phyloP scores from a whole-genome alignment of 2,329 filamentous ascomycete species.

The Botrytis aclada region DNA sequence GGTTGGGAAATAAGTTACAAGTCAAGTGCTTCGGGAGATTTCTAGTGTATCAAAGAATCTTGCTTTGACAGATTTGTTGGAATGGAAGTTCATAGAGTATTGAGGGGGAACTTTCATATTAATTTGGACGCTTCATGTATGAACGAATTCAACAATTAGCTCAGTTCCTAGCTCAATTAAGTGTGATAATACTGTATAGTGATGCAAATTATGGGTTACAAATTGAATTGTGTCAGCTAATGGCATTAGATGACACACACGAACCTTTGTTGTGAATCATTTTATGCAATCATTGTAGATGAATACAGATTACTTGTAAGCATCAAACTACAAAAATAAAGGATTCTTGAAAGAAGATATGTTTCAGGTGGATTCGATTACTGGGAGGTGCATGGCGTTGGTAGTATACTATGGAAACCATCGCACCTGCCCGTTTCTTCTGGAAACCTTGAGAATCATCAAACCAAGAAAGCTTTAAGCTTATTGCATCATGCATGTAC shows the following conservation, averaged over 20 bases:
- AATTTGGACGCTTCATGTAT: background rate
- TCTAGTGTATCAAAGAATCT: background rate
- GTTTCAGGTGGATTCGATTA: background rate
- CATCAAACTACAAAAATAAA: background rate
- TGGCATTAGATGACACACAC: background rate
- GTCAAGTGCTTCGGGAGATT: no score
- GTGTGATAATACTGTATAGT: background rate
- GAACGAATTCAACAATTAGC: background rate
- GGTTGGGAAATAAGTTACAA: background rate
- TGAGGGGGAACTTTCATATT: no score
- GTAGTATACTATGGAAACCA: background rate
- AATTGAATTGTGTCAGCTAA: background rate
- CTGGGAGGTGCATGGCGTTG: background rate
- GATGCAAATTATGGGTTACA: background rate
- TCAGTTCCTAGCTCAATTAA: background rate
- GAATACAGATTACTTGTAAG: background rate
- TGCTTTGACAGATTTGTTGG: background rate
- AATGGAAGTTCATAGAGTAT: background rate
- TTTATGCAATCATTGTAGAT: background rate
- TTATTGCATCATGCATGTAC: no score
- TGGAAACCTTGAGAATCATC: background rate
- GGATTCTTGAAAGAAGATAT: accelerated
- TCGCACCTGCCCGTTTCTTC: background rate
- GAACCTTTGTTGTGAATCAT: background rate
- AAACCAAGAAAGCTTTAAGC: background rate